A percentile compares a stretch with the other conserved stretches of the same genome.
These are phyloP conservation scores for Podospora conica DNA, from an alignment of 495 filamentous ascomycete species.

Conservation along the genomic window DNA sequence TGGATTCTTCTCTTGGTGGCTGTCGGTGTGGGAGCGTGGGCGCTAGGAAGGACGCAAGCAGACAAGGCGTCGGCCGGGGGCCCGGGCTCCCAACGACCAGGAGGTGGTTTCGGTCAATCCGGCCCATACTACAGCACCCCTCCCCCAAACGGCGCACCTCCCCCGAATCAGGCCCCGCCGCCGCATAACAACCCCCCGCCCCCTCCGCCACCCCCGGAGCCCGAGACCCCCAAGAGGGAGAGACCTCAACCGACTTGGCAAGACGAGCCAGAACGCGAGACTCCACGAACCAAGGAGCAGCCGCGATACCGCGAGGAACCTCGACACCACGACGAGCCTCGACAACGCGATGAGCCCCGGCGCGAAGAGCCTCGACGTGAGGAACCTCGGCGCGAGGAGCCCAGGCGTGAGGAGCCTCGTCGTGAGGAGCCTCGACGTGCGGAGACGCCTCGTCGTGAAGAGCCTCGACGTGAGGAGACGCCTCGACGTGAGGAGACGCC, in stretches of 20 bases:
- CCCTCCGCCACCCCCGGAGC: constrained; percentile 30
- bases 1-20: constrained; percentile 55
- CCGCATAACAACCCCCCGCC: constrained; percentile 25
- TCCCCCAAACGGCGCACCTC: constrained; percentile 28
- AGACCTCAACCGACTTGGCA: constrained; percentile 39
- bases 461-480: no score
- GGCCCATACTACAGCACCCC: constrained; percentile 26
- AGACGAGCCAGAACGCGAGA: constrained; percentile 29
- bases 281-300: constrained; percentile 12
- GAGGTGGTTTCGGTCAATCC: constrained; percentile 18
- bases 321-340: constrained; percentile 2
- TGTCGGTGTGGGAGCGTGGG: constrained; percentile 73
- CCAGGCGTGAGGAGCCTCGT: no score
- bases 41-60: constrained; percentile 47
- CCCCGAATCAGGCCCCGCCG: constrained; percentile 38
- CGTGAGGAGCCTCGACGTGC: not conserved
- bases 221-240: constrained; percentile 24
- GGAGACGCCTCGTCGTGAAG: not conserved
- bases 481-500: not conserved
- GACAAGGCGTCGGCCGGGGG: not conserved
- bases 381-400: no score
- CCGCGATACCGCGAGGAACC: constrained; percentile 5
- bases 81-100: constrained; percentile 4
- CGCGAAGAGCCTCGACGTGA: constrained; percentile 15
- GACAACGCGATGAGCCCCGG: constrained; percentile 1